A percentile compares a stretch with the other conserved stretches of the same genome.
These are phyloP conservation scores for Chytriomyces confervae DNA, from an alignment of 192 early-diverging fungal species.

Conservation along the genomic window DNA sequence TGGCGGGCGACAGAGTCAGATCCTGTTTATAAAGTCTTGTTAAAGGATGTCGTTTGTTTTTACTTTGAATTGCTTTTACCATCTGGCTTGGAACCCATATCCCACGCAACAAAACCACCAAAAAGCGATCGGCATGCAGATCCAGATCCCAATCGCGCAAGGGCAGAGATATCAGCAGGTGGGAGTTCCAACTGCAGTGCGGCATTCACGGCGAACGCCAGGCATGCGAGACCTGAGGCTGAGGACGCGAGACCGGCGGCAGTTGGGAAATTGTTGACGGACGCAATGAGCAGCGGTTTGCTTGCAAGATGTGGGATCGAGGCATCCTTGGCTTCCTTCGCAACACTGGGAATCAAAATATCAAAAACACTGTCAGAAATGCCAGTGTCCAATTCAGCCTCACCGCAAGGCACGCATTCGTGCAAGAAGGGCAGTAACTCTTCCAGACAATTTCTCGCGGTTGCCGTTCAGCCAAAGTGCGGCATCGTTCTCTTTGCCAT, in stretches of 20 bases:
- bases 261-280: constrained; percentile 99
- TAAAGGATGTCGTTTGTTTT: not conserved
- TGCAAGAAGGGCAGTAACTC: constrained; percentile 69
- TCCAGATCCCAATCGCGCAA: constrained; percentile 95
- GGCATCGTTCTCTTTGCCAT: constrained; percentile 59
- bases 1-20: constrained; percentile 83
- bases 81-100: constrained; percentile 82
- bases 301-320: constrained; percentile 62
- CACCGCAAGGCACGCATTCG: constrained; percentile 72
- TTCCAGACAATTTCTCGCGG: constrained; percentile 79
- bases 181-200: constrained; percentile 36
- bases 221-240: constrained; percentile 92
- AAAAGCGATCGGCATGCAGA: constrained; percentile 97
- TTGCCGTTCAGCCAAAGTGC: constrained; percentile 96
- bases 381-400: constrained; percentile 72
- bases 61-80: constrained; percentile 62
- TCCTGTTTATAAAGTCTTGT: not conserved
- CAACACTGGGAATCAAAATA: not conserved
- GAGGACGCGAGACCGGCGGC: constrained; percentile 98
- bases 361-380: not conserved
- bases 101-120: constrained; percentile 99
- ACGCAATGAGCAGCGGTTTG: constrained; percentile 83
- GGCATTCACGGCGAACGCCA: constrained; percentile 79
- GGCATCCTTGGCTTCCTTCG: constrained; percentile 38
- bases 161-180: constrained; percentile 77